Percentiles rank a stretch among this genome's conserved stretches.
phyloP scores from a whole-genome alignment of 2,329 filamentous ascomycete genomes.

The Colletotrichum sp. region DNA sequence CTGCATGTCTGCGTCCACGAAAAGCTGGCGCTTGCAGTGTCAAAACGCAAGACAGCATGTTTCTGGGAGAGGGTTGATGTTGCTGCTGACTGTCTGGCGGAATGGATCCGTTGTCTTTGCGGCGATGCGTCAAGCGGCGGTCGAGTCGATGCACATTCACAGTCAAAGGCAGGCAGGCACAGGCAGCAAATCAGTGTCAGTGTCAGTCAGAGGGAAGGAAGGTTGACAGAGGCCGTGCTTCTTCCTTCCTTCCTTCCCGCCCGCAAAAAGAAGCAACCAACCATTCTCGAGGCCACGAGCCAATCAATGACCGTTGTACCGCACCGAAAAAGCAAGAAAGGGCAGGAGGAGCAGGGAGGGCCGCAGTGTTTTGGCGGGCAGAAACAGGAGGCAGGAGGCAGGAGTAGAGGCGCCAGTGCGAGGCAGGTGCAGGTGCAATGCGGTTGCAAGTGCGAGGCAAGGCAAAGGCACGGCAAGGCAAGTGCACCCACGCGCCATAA shows the following conservation, averaged over 20 bases:
- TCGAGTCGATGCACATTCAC: background rate
- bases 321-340: background rate
- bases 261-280: background rate
- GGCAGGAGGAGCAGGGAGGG: background rate
- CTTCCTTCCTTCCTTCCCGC: background rate
- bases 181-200: background rate
- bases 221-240: background rate
- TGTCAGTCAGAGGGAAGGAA: background rate
- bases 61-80: background rate
- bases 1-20: background rate
- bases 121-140: background rate
- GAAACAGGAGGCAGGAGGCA: background rate
- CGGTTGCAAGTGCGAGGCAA: background rate
- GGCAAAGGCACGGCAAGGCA: background rate
- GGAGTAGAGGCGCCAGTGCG: background rate
- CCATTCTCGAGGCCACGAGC: background rate
- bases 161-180: background rate
- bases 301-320: background rate
- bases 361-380: background rate
- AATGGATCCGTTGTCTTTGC: background rate
- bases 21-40: background rate
- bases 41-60: background rate
- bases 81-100: background rate
- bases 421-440: background rate
- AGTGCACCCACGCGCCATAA: background rate